Evolutionary conservation across 805 yeast genomes (phyloP).

Genomic region (Clavispora santaluciae): DNA sequence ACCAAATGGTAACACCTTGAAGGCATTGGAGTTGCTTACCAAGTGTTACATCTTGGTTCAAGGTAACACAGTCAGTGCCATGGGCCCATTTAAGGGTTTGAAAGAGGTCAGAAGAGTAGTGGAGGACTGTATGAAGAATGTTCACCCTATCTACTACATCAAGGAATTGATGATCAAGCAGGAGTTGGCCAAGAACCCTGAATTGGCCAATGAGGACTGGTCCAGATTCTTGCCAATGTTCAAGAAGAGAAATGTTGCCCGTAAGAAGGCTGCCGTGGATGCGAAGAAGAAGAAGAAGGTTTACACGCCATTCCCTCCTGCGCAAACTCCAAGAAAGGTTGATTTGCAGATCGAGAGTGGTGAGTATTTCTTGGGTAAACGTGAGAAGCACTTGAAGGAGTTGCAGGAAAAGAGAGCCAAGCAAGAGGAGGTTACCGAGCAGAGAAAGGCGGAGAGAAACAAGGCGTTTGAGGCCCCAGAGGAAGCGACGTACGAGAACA

Average conservation of each 20-base stretch:
- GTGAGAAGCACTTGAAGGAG: conserved; percentile 68
- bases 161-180: conserved; percentile 97
- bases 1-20: conserved; percentile 93
- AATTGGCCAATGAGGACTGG: conserved; percentile 95
- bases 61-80: conserved; percentile 93
- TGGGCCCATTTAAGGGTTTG: conserved; percentile 94
- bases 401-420: conserved; percentile 73
- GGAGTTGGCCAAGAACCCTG: conserved; percentile 92
- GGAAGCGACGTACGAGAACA: conserved; percentile 55
- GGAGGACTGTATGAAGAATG: conserved; percentile 94
- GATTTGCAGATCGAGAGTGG: conserved; percentile 97
- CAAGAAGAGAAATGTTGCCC: conserved; percentile 92
- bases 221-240: conserved; percentile 92
- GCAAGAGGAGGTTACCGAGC: conserved; percentile 65
- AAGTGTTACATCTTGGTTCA: conserved; percentile 93
- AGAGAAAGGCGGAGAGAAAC: conserved; percentile 63
- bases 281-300: conserved; percentile 59
- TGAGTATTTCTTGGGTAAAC: conserved; percentile 90
- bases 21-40: conserved; percentile 92
- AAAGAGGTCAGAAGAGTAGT: conserved; percentile 91
- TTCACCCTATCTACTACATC: conserved; percentile 97
- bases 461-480: conserved; percentile 84
- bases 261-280: conserved; percentile 76
- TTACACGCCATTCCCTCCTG: conserved; percentile 99
- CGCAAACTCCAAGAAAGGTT: conserved; percentile 92